Base-by-base conservation (phyloP, 2,329 filamentous ascomycete genomes). In the Arthroderma sp. region DNA sequence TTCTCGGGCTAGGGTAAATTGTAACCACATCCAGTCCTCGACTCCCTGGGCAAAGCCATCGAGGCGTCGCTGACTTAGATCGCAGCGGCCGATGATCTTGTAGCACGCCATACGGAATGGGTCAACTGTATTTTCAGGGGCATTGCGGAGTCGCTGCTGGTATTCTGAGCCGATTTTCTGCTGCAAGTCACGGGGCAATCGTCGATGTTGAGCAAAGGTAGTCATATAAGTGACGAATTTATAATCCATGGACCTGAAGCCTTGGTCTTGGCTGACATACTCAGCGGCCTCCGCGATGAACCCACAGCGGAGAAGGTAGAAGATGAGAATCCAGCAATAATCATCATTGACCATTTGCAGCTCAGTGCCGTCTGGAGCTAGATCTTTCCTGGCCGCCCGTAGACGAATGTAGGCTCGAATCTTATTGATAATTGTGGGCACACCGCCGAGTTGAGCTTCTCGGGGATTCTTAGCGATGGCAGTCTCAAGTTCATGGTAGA, bases 91-190 rank as follows among this genome's bases (percentile, higher is more conserved):
- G 54, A 98, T 83, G 49, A 98, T 81, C 72, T 98, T 96, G 73
- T 96, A 96, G 62, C 91, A 95, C 40, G 89, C 88, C 79, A 94
- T 88, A 44, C 87, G 81, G 68, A 93, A 98, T 28, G 91, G 91
- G 61, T 98, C 91, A 51, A 93, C 80, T 1, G 85, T 84, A 58
- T 88, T 82, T 47, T 91, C 85, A 0, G 85, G 84, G 0, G 85
- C 85, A 56, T 93, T 85, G 51, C 85, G 81, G 28, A 81, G 76
- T 38, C 87, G 81, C 60, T 93, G 85, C 42, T 83, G 83, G 63
- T 93, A 95, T 59, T 95, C 88, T 50, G 83, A 85, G 53, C 83
- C 84, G 64, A 94, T 94, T 50, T 85, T 83, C 53, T 87, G 84
- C 56, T 94, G 84, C 46, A 94, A 67, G 50, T 88, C 83, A 36